These are phyloP conservation scores for Lodderomyces oxycetoniae DNA, from an alignment of 1,139 yeast species.

Conservation along the genomic window DNA sequence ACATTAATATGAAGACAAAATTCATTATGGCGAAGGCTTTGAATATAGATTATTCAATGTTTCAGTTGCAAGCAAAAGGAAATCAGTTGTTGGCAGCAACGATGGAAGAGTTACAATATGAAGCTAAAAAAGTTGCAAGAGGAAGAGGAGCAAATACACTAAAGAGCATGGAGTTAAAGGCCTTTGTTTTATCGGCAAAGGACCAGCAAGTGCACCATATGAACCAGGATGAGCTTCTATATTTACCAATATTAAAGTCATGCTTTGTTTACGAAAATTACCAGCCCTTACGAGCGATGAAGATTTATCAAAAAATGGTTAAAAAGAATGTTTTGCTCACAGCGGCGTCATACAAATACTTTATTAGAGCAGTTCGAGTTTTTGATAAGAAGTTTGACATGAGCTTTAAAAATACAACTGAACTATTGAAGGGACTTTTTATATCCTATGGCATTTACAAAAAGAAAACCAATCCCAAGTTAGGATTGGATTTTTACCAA, in stretches of 20 bases:
- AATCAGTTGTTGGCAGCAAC: background rate
- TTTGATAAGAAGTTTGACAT: constrained; percentile 2
- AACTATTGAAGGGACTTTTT: constrained; percentile 5
- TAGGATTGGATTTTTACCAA: constrained; percentile 3
- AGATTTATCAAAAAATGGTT: constrained; percentile 5
- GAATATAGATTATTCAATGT: constrained; percentile 1
- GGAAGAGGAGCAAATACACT: background rate
- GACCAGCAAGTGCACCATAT: background rate
- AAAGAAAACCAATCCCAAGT: constrained; percentile 1
- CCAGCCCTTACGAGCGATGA: constrained; percentile 1
- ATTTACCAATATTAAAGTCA: constrained; percentile 3
- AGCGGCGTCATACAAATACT: constrained; percentile 7
- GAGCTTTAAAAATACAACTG: constrained; percentile 5
- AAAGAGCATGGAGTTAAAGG: background rate
- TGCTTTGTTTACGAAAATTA: background rate
- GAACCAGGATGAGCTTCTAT: constrained; percentile 2
- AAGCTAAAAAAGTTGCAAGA: background rate
- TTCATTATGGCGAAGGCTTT: background rate
- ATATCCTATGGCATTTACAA: constrained; percentile 6
- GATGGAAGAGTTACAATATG: constrained; percentile 1
- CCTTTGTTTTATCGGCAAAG: background rate
- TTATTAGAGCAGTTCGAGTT: constrained; percentile 1
- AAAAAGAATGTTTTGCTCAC: constrained; percentile 1
- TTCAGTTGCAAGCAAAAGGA: constrained; percentile 2
- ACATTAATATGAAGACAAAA: background rate